Base-by-base conservation (phyloP, 2,329 filamentous ascomycete species). In the Tolypocladium pustulatum region DNA sequence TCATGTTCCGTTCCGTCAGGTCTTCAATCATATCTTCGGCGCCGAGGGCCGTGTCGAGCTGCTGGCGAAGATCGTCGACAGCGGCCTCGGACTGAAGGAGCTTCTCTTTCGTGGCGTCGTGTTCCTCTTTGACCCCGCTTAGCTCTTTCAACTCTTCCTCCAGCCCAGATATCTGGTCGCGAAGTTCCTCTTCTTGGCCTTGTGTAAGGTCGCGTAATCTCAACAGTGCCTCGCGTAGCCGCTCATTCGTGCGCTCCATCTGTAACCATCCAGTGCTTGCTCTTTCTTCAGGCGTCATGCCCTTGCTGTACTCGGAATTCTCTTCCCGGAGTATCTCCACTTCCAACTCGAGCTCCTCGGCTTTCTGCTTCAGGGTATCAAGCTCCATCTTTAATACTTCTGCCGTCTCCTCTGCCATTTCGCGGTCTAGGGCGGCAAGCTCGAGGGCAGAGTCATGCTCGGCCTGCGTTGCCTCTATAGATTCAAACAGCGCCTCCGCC, bases 21-120 rank as follows among this genome's bases (percentile, higher is more conserved):
- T 95, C 89, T 71, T 96, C 92, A 61, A 97, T 91, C 83, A 97
- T 93, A 65, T 95, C 89, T 70, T 97, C 94, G 15, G 91, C 90
- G 6, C 90, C 90, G 12, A 94, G 80, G 8, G 91, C 91, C 55
- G 89, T 90, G 66, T 99, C 92, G 2, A 99, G 82, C 72, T 97
- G 94, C 69, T 96, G 89, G 56, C 90, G 87, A 15, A 99, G 82
- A 66, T 97, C 90, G 63, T 94, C 88, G 49, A 94, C 85, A 41
- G 86, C 86, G 12, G 84, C 81, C 68, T 97, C 88, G 0, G 86
- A 83, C 57, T 88, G 82, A 4, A 83, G 73, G 13, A 97, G 75
- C 69, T 89, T 91, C 65, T 89, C 88, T 66, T 89, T 89, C 1
- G 85, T 81, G 15, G 81, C 76, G 30, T 86, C 81, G 64, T 88